Evolutionary conservation across 495 filamentous ascomycete genomes (phyloP), one percentile per base, ranked within the genome.

Genomic region (Apodospora peruviana): DNA sequence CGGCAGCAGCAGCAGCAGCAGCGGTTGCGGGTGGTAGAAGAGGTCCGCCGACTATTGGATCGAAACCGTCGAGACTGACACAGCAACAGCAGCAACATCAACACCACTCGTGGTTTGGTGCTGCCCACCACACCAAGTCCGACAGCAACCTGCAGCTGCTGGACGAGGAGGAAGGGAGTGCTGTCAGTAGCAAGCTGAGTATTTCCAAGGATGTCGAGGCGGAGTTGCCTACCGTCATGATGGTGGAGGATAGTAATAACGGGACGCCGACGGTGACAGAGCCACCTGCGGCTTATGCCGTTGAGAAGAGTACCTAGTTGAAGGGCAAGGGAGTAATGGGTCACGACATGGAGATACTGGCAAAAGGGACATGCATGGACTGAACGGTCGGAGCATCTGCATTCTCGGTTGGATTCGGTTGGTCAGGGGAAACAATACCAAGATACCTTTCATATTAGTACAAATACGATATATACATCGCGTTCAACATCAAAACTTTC

Each of bases 31-130:
- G 27, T 14, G 27, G 27, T 32, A 32, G 22, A 14, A 25, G 42
- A 12, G 45, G 48, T 2, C 56, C 56, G 14, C 42, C 52, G 17
- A 55, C 48, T 2, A 55, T 55, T 3, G 48, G 48, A 5, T 55
- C 48, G 10, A 22, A 34, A 10, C 56, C 52, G 24, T 43, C 48
- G 20, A 34, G 44, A 12, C 14, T 35, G 40, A 2, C 40, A 20
- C 12, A 25, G 21, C 40, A 11, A 22, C 21, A 24, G 21, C 40
- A 24, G 32, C 29, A 37, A 32, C 16, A 46, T 25, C 14, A 44
- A 18, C 2, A 17, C 36, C 7, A 17, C 16, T 38, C 16, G 16
- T 38, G 36, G 36, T 7, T 16, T 8, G 36, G 8, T 17, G 16
- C 36, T 14, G 4, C 10, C 7, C 21, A n/a, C 8, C 39, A 22